These are phyloP conservation scores for Pyrenula massariospora DNA, from an alignment of 495 filamentous ascomycete genomes.

Conservation along the genomic window DNA sequence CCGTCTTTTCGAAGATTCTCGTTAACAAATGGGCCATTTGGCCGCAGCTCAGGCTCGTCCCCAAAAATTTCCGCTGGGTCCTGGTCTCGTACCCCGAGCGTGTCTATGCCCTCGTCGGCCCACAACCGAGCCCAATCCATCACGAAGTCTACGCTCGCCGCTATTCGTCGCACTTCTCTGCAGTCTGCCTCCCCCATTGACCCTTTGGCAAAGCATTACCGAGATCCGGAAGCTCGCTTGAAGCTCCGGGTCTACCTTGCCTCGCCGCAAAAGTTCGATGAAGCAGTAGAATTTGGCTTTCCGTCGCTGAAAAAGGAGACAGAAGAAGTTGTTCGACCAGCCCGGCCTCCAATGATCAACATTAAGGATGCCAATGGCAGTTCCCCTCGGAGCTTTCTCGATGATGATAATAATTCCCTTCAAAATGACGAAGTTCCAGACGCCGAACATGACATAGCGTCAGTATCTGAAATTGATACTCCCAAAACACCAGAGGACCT, in stretches of 20 bases:
- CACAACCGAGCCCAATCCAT: conserved; percentile 24
- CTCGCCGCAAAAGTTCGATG: conserved; percentile 91
- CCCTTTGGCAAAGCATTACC: conserved; percentile 69
- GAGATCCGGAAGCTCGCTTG: conserved; percentile 78
- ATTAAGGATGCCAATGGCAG: background rate
- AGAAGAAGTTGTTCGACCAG: conserved; percentile 13
- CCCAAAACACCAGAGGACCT: background rate
- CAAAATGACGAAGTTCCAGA: conserved; percentile 12
- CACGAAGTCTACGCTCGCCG: conserved; percentile 4
- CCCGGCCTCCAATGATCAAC: conserved; percentile 3
- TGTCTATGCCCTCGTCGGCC: conserved; percentile 25
- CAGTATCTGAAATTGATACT: background rate
- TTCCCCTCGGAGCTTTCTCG: conserved; percentile 26
- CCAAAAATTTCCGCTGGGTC: conserved; percentile 10
- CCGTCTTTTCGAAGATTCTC: conserved; percentile 39
- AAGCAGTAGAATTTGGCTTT: conserved; percentile 88
- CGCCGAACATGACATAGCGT: conserved; percentile 27
- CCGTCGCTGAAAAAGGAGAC: conserved; percentile 44
- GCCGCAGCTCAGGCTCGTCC: conserved; percentile 8
- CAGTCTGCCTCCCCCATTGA: conserved; percentile 50
- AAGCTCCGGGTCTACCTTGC: conserved; percentile 82
- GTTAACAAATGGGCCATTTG: conserved; percentile 15
- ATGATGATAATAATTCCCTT: conserved; percentile 28
- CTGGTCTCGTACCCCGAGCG: conserved; percentile 1
- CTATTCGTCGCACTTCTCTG: conserved; percentile 15